Conservation (phyloP, 2,329 filamentous ascomycete species). For the Monilinia aucupariae region DNA sequence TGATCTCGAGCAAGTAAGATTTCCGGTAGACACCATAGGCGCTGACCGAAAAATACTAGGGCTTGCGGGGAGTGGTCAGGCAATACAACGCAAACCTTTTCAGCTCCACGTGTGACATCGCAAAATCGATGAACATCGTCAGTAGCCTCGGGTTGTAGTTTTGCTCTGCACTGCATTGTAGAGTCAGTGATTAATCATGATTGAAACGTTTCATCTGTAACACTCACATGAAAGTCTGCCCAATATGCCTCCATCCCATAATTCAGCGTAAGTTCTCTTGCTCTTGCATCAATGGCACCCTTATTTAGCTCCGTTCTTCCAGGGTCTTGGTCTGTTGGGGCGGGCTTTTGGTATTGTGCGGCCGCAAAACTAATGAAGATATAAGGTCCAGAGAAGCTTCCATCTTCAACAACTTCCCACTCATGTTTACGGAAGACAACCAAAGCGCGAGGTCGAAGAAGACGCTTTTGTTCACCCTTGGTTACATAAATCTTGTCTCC, state of each 20-base stretch:
- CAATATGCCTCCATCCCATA: constrained; percentile 16
- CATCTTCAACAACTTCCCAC: constrained; percentile 14
- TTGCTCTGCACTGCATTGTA: constrained; percentile 5
- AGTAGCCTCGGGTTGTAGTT: constrained; percentile 14
- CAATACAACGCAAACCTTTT: constrained; percentile 14
- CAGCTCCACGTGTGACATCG: constrained; percentile 16
- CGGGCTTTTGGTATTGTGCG: constrained; percentile 12
- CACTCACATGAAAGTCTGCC: constrained; percentile 18
- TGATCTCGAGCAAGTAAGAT: constrained; percentile 17
- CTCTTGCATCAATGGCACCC: constrained; percentile 10
- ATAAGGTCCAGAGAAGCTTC: constrained; percentile 17
- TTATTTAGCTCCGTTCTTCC: not conserved
- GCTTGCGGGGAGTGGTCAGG: constrained; percentile 1
- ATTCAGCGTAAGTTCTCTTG: constrained; percentile 6
- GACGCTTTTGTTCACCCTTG: constrained; percentile 12
- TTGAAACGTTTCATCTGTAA: not conserved
- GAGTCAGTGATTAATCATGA: not conserved
- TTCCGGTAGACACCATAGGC: constrained; percentile 17
- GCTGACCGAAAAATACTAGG: constrained; percentile 16
- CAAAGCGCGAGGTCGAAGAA: constrained; percentile 15
- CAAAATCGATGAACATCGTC: constrained; percentile 20
- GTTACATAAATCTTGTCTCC: constrained; percentile 7
- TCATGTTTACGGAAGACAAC: constrained; percentile 8
- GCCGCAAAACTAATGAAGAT: constrained; percentile 18
- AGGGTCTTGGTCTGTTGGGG: not conserved